Evolutionary conservation across 2,329 filamentous ascomycete species (phyloP).

Genomic region (Fusarium nanum): DNA sequence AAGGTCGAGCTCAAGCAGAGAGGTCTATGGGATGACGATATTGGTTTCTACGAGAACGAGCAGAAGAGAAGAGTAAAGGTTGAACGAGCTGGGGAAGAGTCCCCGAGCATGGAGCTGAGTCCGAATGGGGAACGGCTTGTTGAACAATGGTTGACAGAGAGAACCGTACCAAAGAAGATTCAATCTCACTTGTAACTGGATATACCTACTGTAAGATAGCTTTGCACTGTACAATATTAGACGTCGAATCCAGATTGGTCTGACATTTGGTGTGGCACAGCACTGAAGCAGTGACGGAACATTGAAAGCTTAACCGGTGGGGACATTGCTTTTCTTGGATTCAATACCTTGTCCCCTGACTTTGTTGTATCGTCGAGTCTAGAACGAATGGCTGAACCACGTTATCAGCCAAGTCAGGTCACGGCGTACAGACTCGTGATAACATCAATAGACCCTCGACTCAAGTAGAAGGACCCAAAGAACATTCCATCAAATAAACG

Average conservation of each 20-base stretch:
- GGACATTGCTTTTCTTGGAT: background rate
- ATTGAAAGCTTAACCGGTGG: slow-evolving; percentile 44
- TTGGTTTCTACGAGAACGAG: slow-evolving; percentile 50
- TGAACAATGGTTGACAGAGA: slow-evolving; percentile 49
- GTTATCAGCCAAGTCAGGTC: slow-evolving; percentile 1
- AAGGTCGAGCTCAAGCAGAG: slow-evolving; percentile 59
- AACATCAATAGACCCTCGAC: background rate
- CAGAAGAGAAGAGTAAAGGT: slow-evolving; percentile 54
- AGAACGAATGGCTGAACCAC: slow-evolving; percentile 3
- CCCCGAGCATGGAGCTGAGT: slow-evolving; percentile 43
- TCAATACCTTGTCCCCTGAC: background rate
- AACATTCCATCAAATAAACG: background rate
- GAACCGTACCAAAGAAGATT: slow-evolving; percentile 1
- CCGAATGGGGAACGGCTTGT: slow-evolving; percentile 45
- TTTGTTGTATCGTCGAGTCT: slow-evolving; percentile 11
- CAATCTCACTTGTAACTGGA: background rate
- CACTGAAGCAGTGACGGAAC: slow-evolving; percentile 29
- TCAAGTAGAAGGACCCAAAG: background rate
- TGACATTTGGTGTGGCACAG: slow-evolving; percentile 10
- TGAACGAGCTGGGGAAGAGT: slow-evolving; percentile 52
- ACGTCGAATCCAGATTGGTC: background rate
- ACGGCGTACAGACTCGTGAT: background rate
- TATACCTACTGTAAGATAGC: background rate
- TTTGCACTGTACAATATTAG: slow-evolving; percentile 1
- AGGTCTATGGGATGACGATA: slow-evolving; percentile 56